Base-by-base conservation (phyloP, 1,284 basidiomycete species). In the Cutaneotrichosporon cutaneum region DNA sequence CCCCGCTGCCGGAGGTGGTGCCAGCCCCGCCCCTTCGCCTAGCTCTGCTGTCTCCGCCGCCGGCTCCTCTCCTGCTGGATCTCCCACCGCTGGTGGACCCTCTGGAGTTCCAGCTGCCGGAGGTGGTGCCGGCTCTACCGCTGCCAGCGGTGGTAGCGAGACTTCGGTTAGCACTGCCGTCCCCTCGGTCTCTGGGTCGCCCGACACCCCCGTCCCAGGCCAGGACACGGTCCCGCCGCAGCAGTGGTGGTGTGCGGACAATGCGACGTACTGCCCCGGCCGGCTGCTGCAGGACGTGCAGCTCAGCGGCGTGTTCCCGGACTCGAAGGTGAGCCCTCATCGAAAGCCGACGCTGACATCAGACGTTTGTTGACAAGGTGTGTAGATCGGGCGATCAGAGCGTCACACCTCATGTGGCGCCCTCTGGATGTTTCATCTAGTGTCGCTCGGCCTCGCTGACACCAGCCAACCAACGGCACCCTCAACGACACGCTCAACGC, bases 211-310 rank as follows among this genome's bases (percentile, higher is more conserved):
- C 21, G 76, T 94, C 22, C 87, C 88, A 3, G 87, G 88, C 2
- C 89, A 92, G 71, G 85, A 81, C 6, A 74, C 84, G 1, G 74
- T 89, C 39, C 90, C 91, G 11, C 88, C 89, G 0, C 81, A 80
- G 42, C 92, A 94, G 63, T 62, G 76, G 45, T 68, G 72, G 66
- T 79, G 77, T 61, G 67, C 70, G 33, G 65, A 61, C 27, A 89
- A 89, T 63, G 81, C 88, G 57, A 89, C 92, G 35, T 94, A 90
- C 79, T 94, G 92, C 76, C 84, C 90, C 0, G 90, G 90, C 32
- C 39, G 39, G 89, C 73, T 94, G 7, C 81, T 94, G 33, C 91
- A 94, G 84, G 88, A 90, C 1, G 87, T 95, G 60, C 89, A 94
- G 78, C 70, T 95, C 50, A 88, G 92, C 0, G 75, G 84, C 30